phyloP scores from a whole-genome alignment of 1,139 yeast species.

The Petasospora fabianii region DNA sequence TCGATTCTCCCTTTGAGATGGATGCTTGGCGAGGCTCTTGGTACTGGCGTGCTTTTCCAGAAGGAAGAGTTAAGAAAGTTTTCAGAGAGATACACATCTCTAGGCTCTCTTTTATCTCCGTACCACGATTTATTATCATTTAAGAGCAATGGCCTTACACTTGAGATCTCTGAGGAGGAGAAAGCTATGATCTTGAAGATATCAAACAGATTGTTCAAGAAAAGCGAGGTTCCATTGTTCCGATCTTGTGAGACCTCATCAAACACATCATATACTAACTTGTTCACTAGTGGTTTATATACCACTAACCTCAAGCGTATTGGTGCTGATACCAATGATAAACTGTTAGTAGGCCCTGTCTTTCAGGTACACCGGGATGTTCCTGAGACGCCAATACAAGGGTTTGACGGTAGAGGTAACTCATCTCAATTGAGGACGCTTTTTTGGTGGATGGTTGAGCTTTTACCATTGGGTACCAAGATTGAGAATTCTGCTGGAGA shows the following conservation, averaged over 20 bases:
- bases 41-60: conserved; percentile 46
- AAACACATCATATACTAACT: conserved; percentile 10
- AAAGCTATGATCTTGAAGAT: conserved; percentile 16
- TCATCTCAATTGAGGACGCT: conserved; percentile 22
- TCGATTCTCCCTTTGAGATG: conserved; percentile 52
- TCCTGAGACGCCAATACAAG: conserved; percentile 20
- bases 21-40: conserved; percentile 52
- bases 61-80: conserved; percentile 38
- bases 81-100: conserved; percentile 34
- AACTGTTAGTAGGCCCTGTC: conserved; percentile 5
- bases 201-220: conserved; percentile 12
- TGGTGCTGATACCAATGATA: conserved; percentile 9
- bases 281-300: conserved; percentile 17
- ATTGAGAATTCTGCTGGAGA: conserved; percentile 42
- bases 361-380: conserved; percentile 13
- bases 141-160: conserved; percentile 13
- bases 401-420: conserved; percentile 38
- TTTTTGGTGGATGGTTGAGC: conserved; percentile 61
- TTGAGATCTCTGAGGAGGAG: conserved; percentile 15
- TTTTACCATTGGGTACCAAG: conserved; percentile 51
- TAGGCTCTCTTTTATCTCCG: conserved; percentile 40
- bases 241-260: conserved; percentile 20
- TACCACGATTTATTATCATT: conserved; percentile 45
- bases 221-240: conserved; percentile 15
- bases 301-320: conserved; percentile 18